These are phyloP conservation scores for Hypoxylon cercidicola DNA, from an alignment of 495 filamentous ascomycete genomes.

Conservation along the genomic window DNA sequence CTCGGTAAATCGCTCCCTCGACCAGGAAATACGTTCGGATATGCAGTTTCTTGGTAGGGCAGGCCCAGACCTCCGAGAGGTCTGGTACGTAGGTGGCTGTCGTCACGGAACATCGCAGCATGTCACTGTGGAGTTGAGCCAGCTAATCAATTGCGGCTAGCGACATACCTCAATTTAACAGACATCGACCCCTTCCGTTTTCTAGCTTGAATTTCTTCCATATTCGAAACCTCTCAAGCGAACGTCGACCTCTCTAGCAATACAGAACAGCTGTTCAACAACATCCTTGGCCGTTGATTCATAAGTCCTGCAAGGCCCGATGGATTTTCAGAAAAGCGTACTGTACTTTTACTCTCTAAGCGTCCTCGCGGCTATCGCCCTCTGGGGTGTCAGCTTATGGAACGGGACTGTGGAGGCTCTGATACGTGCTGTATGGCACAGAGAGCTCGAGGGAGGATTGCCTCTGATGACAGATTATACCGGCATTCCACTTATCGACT, in stretches of 20 bases:
- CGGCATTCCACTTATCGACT: slow-evolving; percentile 39
- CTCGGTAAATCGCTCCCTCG: background rate
- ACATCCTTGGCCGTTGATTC: background rate
- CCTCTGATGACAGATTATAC: slow-evolving; percentile 39
- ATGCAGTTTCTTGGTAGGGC: background rate
- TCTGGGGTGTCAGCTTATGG: slow-evolving; percentile 25
- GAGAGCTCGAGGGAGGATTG: slow-evolving; percentile 5
- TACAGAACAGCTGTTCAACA: background rate
- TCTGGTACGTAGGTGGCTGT: background rate
- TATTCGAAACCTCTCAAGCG: background rate
- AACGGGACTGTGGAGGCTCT: slow-evolving; percentile 25
- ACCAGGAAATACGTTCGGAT: background rate
- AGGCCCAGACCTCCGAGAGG: background rate
- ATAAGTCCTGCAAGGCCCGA: background rate
- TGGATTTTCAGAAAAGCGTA: slow-evolving; percentile 4
- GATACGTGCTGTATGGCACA: slow-evolving; percentile 15
- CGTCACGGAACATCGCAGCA: too few relatives aligned
- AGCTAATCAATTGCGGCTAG: background rate
- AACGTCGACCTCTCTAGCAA: background rate
- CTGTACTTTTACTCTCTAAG: slow-evolving; percentile 11
- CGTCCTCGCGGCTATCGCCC: slow-evolving; percentile 6
- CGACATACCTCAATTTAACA: slow-evolving; percentile 5
- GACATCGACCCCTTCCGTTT: background rate
- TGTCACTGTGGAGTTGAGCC: background rate
- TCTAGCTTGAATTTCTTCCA: background rate